Conservation (phyloP, 768 basidiomycete species). For the Tricholomella constricta region DNA sequence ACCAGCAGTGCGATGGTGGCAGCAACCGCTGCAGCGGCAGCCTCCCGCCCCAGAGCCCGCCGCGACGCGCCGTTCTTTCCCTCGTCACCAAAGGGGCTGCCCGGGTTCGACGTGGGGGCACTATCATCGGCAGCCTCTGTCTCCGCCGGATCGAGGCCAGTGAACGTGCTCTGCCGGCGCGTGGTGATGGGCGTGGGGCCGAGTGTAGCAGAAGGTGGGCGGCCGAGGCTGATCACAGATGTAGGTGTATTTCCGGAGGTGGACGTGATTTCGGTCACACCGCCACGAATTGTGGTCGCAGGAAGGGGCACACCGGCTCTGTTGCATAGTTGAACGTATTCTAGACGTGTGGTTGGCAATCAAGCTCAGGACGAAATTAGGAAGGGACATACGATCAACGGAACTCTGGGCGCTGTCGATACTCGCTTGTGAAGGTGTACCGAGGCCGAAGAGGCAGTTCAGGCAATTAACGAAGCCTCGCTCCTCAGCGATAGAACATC, state of each 20-base stretch:
- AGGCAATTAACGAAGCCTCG: constrained; percentile 11
- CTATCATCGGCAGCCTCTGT: no score
- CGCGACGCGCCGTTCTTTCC: constrained; percentile 2
- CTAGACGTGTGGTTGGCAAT: background rate
- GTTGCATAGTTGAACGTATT: constrained; percentile 4
- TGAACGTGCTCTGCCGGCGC: no score
- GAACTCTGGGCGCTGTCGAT: constrained; percentile 1
- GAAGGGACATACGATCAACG: constrained; percentile 7
- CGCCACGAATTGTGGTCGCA: constrained; percentile 13
- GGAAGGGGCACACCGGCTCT: constrained; percentile 11
- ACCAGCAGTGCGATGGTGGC: constrained; percentile 4
- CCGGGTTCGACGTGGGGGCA: background rate
- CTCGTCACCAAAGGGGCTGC: background rate
- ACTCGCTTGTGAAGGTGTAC: background rate
- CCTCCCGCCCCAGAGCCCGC: background rate
- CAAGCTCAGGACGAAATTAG: background rate
- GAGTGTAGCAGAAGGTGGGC: no score
- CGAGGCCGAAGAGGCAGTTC: constrained; percentile 11
- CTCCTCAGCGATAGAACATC: constrained; percentile 10
- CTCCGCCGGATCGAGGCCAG: no score
- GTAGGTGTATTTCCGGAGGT: background rate
- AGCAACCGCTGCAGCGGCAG: background rate
- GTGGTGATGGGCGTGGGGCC: no score
- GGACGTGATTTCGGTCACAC: background rate
- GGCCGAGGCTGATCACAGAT: background rate